phyloP scores from a whole-genome alignment of 208 protist species.

The Blastocrithidia nonstop region DNA sequence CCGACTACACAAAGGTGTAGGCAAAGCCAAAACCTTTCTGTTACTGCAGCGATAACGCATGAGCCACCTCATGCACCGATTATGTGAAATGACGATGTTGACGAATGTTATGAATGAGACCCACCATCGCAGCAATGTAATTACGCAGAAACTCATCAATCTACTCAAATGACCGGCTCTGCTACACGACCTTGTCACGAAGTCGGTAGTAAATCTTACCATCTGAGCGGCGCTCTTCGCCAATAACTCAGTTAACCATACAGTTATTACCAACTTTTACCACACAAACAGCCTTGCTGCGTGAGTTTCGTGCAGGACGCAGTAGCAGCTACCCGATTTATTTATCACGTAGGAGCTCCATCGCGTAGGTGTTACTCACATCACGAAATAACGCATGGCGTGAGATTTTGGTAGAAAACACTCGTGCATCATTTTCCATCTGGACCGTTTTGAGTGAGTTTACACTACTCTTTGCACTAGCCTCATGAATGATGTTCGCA shows the following conservation, averaged over 20 bases:
- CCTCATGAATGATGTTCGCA: slow-evolving; percentile 9
- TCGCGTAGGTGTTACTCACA: slow-evolving; percentile 18
- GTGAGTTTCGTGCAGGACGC: slow-evolving; percentile 17
- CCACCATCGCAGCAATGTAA: slow-evolving; percentile 47
- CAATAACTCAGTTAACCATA: slow-evolving; percentile 55
- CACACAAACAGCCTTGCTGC: slow-evolving; percentile 37
- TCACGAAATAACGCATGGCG: slow-evolving; percentile 65
- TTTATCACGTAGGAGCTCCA: slow-evolving; percentile 52
- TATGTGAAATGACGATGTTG: slow-evolving; percentile 53
- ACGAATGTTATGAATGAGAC: slow-evolving; percentile 27
- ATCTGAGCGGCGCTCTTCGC: slow-evolving; percentile 41
- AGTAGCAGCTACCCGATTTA: slow-evolving; percentile 70
- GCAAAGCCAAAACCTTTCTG: slow-evolving; percentile 21
- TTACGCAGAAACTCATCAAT: slow-evolving; percentile 63
- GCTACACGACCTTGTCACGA: slow-evolving; percentile 26
- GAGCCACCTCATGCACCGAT: slow-evolving; percentile 28
- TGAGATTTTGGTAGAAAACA: slow-evolving; percentile 69
- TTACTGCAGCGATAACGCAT: slow-evolving; percentile 30
- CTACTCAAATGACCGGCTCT: slow-evolving; percentile 37
- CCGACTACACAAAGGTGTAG: slow-evolving; percentile 64
- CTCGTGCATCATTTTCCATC: slow-evolving; percentile 26
- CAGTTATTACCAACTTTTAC: slow-evolving; percentile 53
- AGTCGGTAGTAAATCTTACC: slow-evolving; percentile 59
- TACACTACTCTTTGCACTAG: slow-evolving; percentile 31
- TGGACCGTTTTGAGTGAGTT: slow-evolving; percentile 44